These are phyloP conservation scores for Paramecium caudatum DNA, from an alignment of 73 alveolate genomes.

Conservation along the genomic window DNA sequence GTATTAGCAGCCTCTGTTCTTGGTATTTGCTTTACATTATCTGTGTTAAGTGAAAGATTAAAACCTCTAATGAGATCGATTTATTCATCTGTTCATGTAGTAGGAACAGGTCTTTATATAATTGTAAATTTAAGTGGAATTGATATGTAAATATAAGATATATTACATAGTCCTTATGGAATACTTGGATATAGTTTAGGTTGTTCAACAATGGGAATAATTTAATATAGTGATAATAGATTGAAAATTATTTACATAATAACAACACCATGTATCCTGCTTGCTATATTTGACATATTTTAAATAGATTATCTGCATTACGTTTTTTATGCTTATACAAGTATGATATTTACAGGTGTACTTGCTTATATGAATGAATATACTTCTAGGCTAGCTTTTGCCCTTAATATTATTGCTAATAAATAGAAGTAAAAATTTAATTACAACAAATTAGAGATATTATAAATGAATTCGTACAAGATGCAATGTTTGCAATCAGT, in stretches of 20 bases:
- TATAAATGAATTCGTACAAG: neutral
- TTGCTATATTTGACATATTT: neutral
- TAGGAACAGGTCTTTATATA: neutral
- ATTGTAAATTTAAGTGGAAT: neutral
- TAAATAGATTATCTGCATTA: neutral
- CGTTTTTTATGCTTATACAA: neutral
- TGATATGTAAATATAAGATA: neutral
- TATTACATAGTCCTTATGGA: neutral
- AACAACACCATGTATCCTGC: neutral
- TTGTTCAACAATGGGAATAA: neutral
- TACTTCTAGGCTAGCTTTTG: constrained; percentile 1
- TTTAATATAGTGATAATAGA: constrained; percentile 17
- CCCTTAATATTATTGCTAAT: constrained; percentile 4
- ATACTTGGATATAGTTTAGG: neutral
- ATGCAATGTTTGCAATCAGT: constrained; percentile 38
- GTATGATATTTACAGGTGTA: neutral
- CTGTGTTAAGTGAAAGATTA: neutral
- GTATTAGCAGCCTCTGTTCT: neutral
- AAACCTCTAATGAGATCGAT: neutral
- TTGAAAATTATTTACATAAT: neutral
- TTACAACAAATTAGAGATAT: neutral
- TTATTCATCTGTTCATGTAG: neutral
- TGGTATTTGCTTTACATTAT: neutral
- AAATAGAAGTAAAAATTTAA: neutral
- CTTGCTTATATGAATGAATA: neutral